Evolutionary conservation across 441 rosid genomes (phyloP).

Genomic region (Viola pubescens): DNA sequence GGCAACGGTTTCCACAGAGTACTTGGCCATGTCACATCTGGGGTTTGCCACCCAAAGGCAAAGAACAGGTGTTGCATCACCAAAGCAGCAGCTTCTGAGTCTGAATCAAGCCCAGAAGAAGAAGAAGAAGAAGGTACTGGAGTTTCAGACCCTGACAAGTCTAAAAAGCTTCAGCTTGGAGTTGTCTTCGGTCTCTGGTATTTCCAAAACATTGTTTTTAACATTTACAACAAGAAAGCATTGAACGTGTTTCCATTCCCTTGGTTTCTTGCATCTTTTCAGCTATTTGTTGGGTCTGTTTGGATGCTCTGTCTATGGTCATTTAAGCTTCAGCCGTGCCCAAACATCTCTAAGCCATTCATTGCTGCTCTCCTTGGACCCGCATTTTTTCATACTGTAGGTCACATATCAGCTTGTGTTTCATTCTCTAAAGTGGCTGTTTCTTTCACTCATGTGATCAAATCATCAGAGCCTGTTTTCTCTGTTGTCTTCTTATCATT

Average conservation of each 20-base stretch:
- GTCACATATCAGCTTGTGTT: slow-evolving; percentile 94
- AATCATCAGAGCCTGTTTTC: slow-evolving; percentile 91
- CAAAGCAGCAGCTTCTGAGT: slow-evolving; percentile 29
- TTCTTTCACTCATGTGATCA: slow-evolving; percentile 91
- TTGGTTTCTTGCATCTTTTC: slow-evolving; percentile 97
- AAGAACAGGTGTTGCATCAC: slow-evolving; percentile 32
- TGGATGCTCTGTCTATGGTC: slow-evolving; percentile 88
- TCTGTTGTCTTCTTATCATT: slow-evolving; percentile 79
- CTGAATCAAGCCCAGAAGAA: slow-evolving; percentile 44
- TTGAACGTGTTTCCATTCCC: slow-evolving; percentile 85
- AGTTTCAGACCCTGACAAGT: slow-evolving; percentile 25
- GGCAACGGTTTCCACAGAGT: slow-evolving; percentile 15
- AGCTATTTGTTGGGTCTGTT: slow-evolving; percentile 78
- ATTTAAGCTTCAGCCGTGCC: slow-evolving; percentile 66
- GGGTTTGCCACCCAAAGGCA: slow-evolving; percentile 14
- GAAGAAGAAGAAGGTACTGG: slow-evolving; percentile 23
- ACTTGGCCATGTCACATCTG: slow-evolving; percentile 15
- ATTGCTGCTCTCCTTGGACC: slow-evolving; percentile 81
- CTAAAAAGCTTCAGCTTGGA: slow-evolving; percentile 56
- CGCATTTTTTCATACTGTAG: slow-evolving; percentile 86
- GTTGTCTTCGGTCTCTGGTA: slow-evolving; percentile 82
- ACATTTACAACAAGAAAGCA: slow-evolving; percentile 85
- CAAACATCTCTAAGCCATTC: slow-evolving; percentile 74
- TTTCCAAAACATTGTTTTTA: slow-evolving; percentile 84
- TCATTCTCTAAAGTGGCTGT: slow-evolving; percentile 96